These are phyloP conservation scores for Echria macrotheca DNA, from an alignment of 495 filamentous ascomycete genomes.

Conservation along the genomic window DNA sequence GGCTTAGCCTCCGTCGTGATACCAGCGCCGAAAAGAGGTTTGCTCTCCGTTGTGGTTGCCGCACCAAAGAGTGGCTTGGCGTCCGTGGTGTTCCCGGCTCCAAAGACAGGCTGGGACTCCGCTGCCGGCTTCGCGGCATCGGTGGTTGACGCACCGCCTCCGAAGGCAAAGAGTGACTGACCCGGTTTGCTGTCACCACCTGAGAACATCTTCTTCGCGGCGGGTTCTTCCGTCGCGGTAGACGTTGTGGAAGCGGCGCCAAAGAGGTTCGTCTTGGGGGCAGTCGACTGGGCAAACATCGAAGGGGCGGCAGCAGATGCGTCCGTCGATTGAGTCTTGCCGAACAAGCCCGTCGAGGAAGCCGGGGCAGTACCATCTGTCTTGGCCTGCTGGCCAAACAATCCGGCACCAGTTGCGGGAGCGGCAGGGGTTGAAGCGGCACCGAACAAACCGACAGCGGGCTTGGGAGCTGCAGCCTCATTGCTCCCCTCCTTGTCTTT, in stretches of 20 bases:
- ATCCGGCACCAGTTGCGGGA: not conserved
- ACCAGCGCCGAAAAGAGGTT: slow-evolving; percentile 21
- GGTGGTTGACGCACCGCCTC: slow-evolving; percentile 11
- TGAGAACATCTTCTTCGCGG: slow-evolving; percentile 19
- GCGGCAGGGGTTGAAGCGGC: slow-evolving; percentile 8
- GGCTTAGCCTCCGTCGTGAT: slow-evolving; percentile 8
- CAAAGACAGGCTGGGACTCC: slow-evolving; percentile 1
- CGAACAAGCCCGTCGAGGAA: slow-evolving; percentile 28
- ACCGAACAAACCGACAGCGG: slow-evolving; percentile 19
- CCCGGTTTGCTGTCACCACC: no score
- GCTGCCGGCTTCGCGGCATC: slow-evolving; percentile 16
- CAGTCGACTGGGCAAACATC: slow-evolving; percentile 21
- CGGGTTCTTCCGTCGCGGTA: slow-evolving; percentile 15
- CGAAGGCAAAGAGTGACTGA: no score
- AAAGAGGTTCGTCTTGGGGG: slow-evolving; percentile 18
- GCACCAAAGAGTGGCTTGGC: slow-evolving; percentile 17
- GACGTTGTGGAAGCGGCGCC: slow-evolving; percentile 16
- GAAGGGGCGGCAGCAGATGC: slow-evolving; percentile 14
- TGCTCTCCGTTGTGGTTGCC: slow-evolving; percentile 14
- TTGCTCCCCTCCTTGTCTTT: slow-evolving; percentile 19
- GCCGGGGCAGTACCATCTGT: not conserved
- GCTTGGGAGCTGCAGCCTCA: slow-evolving; percentile 11
- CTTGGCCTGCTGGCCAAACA: slow-evolving; percentile 17
- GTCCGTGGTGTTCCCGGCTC: slow-evolving; percentile 2
- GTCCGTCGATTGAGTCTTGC: slow-evolving; percentile 19